These are phyloP conservation scores for Ogataea allantospora DNA, from an alignment of 805 yeast species.

Conservation along the genomic window DNA sequence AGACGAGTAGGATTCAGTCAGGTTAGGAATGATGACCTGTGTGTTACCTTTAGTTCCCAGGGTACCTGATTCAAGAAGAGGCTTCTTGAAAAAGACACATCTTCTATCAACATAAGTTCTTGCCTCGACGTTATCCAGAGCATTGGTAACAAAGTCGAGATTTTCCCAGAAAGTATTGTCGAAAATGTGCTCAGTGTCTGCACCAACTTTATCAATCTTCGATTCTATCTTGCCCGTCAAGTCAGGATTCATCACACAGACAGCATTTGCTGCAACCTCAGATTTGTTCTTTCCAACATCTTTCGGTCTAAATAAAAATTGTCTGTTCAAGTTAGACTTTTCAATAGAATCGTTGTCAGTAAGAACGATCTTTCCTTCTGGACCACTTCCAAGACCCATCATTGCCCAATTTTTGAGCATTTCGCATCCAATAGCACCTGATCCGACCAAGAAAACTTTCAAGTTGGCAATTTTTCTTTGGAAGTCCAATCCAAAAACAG, in stretches of 20 bases:
- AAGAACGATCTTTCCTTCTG: conserved; percentile 75
- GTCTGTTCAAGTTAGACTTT: conserved; percentile 93
- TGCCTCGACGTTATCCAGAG: conserved; percentile 96
- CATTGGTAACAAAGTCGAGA: conserved; percentile 90
- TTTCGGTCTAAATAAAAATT: conserved; percentile 88
- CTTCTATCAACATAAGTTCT: conserved; percentile 97
- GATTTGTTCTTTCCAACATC: conserved; percentile 93
- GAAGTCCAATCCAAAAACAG: conserved; percentile 82
- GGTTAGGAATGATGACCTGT: conserved; percentile 88
- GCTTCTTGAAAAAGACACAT: conserved; percentile 88
- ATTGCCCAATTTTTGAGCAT: conserved; percentile 98
- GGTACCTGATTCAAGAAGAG: conserved; percentile 94
- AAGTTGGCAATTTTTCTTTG: conserved; percentile 73
- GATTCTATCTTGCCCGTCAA: conserved; percentile 74
- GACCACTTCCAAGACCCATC: conserved; percentile 92
- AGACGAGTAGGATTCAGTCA: conserved; percentile 94
- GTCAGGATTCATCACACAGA: conserved; percentile 79
- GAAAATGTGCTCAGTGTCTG: conserved; percentile 86
- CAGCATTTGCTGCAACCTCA: conserved; percentile 87
- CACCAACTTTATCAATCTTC: conserved; percentile 83
- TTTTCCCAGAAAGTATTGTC: conserved; percentile 81
- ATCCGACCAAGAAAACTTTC: conserved; percentile 87
- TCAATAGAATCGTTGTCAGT: conserved; percentile 97
- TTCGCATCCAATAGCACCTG: conserved; percentile 99
- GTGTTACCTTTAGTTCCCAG: conserved; percentile 98